A percentile compares a stretch with the other conserved stretches of the same genome.
phyloP scores from a whole-genome alignment of 2,329 filamentous ascomycete genomes.

The Ceratocystis albifundus region DNA sequence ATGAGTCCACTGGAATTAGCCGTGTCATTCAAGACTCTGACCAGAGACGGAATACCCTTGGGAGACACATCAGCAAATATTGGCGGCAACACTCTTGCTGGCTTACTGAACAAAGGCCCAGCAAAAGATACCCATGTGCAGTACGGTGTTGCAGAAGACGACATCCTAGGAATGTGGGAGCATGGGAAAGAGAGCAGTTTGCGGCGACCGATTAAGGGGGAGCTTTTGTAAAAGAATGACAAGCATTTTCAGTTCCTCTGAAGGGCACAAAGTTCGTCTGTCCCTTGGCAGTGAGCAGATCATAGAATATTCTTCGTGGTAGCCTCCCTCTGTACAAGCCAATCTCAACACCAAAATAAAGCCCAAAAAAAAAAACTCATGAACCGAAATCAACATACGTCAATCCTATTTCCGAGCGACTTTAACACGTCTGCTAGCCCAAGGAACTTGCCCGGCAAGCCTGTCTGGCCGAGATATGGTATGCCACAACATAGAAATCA shows the following conservation, averaged over 20 bases:
- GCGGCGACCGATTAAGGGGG: background rate
- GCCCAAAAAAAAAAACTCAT: background rate
- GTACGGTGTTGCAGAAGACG: background rate
- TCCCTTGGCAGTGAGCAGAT: background rate
- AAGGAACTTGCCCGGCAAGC: background rate
- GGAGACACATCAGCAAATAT: background rate
- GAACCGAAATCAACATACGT: conserved; percentile 6
- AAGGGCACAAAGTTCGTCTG: background rate
- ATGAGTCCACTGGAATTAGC: background rate
- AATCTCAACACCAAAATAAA: background rate
- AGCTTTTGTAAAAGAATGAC: background rate
- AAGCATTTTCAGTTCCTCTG: background rate
- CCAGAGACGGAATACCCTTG: background rate
- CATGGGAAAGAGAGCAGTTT: background rate
- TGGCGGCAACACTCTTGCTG: background rate
- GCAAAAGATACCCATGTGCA: background rate
- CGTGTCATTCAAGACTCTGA: background rate
- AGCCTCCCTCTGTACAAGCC: background rate
- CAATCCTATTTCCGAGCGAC: background rate
- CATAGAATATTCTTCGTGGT: background rate
- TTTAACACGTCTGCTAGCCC: background rate
- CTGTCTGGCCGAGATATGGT: background rate
- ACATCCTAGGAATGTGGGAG: background rate
- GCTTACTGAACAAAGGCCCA: background rate
- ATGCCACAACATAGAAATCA: background rate